phyloP scores from a whole-genome alignment of 2,329 filamentous ascomycete genomes.

The Aspergillus ruber region DNA sequence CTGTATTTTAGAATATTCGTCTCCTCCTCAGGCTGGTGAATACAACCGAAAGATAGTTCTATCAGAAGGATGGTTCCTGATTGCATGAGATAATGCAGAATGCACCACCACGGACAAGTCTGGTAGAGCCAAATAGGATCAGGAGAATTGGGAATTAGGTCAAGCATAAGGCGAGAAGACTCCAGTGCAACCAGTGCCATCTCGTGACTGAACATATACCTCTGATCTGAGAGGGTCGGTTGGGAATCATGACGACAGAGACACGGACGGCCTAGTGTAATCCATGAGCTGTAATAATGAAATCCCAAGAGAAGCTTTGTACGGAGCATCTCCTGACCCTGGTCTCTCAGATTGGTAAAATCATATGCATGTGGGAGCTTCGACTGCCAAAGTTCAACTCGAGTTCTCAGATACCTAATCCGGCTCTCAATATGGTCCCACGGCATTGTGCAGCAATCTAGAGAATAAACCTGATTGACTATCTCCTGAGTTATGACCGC shows the following conservation, averaged over 20 bases:
- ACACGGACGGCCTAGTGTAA: slow-evolving; percentile 40
- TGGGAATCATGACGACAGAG: slow-evolving; percentile 39
- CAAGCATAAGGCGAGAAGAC: slow-evolving; percentile 33
- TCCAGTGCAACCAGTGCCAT: slow-evolving; percentile 35
- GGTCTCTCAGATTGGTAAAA: slow-evolving; percentile 32
- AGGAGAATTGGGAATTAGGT: slow-evolving; percentile 37
- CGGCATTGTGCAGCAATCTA: slow-evolving; percentile 31
- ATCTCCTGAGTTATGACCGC: slow-evolving; percentile 34
- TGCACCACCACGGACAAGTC: slow-evolving; percentile 40
- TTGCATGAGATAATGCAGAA: slow-evolving; percentile 42
- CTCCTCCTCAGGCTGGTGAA: slow-evolving; percentile 38
- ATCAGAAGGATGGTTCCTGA: slow-evolving; percentile 39
- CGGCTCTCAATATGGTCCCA: slow-evolving; percentile 37
- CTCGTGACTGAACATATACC: slow-evolving; percentile 31
- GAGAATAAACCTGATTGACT: slow-evolving; percentile 37
- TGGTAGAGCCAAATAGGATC: slow-evolving; percentile 36
- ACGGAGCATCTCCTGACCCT: slow-evolving; percentile 27
- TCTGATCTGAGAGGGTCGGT: slow-evolving; percentile 16
- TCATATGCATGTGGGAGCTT: slow-evolving; percentile 33
- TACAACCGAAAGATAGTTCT: slow-evolving; percentile 39
- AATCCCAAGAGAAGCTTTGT: slow-evolving; percentile 37
- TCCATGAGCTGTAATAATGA: slow-evolving; percentile 39
- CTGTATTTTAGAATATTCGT: slow-evolving; percentile 26
- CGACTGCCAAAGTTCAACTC: slow-evolving; percentile 34
- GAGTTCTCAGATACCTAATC: slow-evolving; percentile 31